Evolutionary conservation across 441 rosid genomes (phyloP), one percentile per base, ranked within the genome.

Genomic region (Rhodomyrtus psidioides): DNA sequence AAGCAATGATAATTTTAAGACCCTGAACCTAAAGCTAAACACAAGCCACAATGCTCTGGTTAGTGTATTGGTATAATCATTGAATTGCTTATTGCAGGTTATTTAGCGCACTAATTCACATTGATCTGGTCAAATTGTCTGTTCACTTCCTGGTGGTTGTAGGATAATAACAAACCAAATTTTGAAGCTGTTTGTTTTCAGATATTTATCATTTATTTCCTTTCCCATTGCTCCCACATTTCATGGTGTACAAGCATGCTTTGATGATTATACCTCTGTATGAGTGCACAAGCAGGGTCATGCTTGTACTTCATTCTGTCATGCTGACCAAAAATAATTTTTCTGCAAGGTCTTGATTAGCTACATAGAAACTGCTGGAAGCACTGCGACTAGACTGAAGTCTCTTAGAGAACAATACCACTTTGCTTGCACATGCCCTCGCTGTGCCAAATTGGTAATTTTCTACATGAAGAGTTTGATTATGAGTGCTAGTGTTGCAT

Each of bases 331-430:
- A 15, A 53, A 53, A 82, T 53, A 21, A 19, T 82, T 49, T 49
- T 85, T 85, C 83, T 83, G 34, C 55, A 17, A 95, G 99, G 94
- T 96, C 83, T 88, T 85, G n/a, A 96, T 96, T 90, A 93, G 96
- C 89, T 97, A 97, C 84, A 92, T 97, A 75, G 99, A 97, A 92
- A 97, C 95, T 85, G 98, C 98, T 89, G 98, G 95, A 94, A 95
- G 98, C 92, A 94, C 98, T 81, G 86, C 91, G 86, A 94, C 96
- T 87, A 96, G 99, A 87, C 96, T 93, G 89, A 94, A 93, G 89
- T 89, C 97, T 92, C 95, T 97, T 84, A 93, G 89, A 91, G 96
- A 96, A 84, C 99, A 97, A 85, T 97, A 97, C 89, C 92, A 93
- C 89, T 97, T 97, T 91, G 90, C 90, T 84, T 97, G 99, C 85